Evolutionary conservation across 1,139 yeast genomes (phyloP).

Genomic region (Keqinozyma sinolaborantium): DNA sequence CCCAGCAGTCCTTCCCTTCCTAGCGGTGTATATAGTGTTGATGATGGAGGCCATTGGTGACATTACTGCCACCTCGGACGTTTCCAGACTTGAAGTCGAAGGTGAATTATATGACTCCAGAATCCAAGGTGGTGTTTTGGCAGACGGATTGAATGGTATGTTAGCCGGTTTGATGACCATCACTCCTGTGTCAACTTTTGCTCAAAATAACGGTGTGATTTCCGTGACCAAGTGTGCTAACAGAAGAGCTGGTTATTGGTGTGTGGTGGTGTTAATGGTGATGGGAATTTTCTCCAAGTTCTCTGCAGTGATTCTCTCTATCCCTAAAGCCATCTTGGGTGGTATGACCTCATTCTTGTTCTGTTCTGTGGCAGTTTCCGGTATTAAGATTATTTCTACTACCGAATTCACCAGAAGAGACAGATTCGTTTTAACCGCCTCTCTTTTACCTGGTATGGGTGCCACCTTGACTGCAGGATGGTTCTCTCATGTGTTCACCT

Average conservation of each 20-base stretch:
- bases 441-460: constrained; percentile 77
- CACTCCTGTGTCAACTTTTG: constrained; percentile 85
- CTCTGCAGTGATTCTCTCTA: constrained; percentile 84
- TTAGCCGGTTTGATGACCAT: constrained; percentile 71
- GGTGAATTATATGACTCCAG: constrained; percentile 79
- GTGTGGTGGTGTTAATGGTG: constrained; percentile 74
- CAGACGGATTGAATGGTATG: constrained; percentile 72
- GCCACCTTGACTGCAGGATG: constrained; percentile 71
- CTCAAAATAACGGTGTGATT: constrained; percentile 92
- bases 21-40: constrained; percentile 74
- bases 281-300: constrained; percentile 90
- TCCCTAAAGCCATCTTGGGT: constrained; percentile 82
- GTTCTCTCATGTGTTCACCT: constrained; percentile 75
- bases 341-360: constrained; percentile 92
- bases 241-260: constrained; percentile 83
- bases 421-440: constrained; percentile 75
- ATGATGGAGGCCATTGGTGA: constrained; percentile 95
- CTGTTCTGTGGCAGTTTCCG: constrained; percentile 86
- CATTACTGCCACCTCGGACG: constrained; percentile 89
- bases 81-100: constrained; percentile 76
- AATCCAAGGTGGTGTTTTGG: constrained; percentile 87
- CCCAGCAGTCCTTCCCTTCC: constrained; percentile 77
- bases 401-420: constrained; percentile 83
- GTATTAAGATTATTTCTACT: constrained; percentile 73
- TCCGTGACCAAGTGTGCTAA: constrained; percentile 88